Evolutionary conservation across 495 filamentous ascomycete species (phyloP).

Genomic region (Glarea lozoyensis): DNA sequence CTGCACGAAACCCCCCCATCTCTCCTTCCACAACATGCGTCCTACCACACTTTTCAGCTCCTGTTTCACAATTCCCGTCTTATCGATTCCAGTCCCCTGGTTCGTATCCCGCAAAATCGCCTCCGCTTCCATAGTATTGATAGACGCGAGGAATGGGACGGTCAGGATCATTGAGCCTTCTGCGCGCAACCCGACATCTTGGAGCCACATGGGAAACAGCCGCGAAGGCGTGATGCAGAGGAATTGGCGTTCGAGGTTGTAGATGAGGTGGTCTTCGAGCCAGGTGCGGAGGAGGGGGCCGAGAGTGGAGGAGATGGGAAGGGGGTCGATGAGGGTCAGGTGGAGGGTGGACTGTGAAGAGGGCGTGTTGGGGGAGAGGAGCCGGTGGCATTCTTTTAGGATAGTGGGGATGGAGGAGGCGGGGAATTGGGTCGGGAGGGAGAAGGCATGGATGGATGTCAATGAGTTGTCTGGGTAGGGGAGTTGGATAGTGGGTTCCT

Average conservation of each 20-base stretch:
- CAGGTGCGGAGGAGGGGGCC: conserved; percentile 36
- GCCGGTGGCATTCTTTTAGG: conserved; percentile 20
- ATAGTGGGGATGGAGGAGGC: conserved; percentile 14
- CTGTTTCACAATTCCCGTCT: conserved; percentile 5
- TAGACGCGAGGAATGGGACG: conserved; percentile 8
- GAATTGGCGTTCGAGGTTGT: conserved; percentile 34
- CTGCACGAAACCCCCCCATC: conserved; percentile 36
- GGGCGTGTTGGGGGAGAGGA: conserved; percentile 19
- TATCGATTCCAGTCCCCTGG: neutral
- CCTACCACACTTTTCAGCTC: conserved; percentile 19
- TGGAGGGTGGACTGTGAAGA: too few species aligned
- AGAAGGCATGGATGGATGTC: conserved; percentile 13
- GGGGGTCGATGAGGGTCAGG: conserved; percentile 37
- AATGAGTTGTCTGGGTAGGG: conserved; percentile 19
- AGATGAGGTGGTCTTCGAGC: conserved; percentile 37
- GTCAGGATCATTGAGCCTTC: conserved; percentile 13
- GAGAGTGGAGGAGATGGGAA: conserved; percentile 30
- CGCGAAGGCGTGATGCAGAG: conserved; percentile 34
- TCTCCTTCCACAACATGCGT: conserved; percentile 20
- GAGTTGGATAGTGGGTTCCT: conserved; percentile 9
- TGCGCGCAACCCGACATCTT: conserved; percentile 24
- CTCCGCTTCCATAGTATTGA: conserved; percentile 1
- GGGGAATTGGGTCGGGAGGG: conserved; percentile 14
- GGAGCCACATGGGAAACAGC: conserved; percentile 34
- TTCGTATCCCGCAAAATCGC: neutral